Evolutionary conservation across 2,329 filamentous ascomycete genomes (phyloP), one percentile per base, ranked within the genome.

Genomic region (Colletotrichum spinosum): DNA sequence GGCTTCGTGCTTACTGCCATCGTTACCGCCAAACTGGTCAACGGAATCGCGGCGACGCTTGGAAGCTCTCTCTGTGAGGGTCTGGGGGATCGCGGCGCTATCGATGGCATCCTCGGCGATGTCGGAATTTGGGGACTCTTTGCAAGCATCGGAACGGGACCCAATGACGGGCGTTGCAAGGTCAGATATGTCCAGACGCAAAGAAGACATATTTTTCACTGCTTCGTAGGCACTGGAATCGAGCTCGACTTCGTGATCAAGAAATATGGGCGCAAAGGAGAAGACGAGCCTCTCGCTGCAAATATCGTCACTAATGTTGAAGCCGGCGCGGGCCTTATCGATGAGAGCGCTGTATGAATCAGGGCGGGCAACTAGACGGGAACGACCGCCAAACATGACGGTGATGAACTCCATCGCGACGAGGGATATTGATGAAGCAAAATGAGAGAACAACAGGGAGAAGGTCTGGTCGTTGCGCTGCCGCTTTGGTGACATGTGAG

Each of bases 141-240:
- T 17, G 3, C 3, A 13, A 9, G 35, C 52, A 34, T 54, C 8
- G 52, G 38, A 3, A 7, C 33, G 8, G 6, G 17, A 9, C 34
- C 11, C 34, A 9, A n/a, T 4, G 39, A 39, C 8, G 15, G 12
- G 25, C 8, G 17, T 2, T 2, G 1, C 13, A n/a, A 35, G 8
- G 5, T 12, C 6, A 12, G 42, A 11, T 17, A 1, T 11, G 12
- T 56, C n/a, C 17, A 56, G 42, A 25, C 33, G 54, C 2, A 48
- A 35, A 4, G 13, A 17, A 15, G n/a, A 46, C n/a, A 10, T 2
- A 8, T 56, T 2, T 1, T 42, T 37, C 15, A 56, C 35, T 2
- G 8, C 42, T 6, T 39, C 33, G 10, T 39, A 56, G 33, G 54
- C 54, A n/a, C 42, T 38, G 5, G 54, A 44, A 35, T 56, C 54